Conservation (phyloP, 176 grass and related monocot species). For the Themeda triandra region DNA sequence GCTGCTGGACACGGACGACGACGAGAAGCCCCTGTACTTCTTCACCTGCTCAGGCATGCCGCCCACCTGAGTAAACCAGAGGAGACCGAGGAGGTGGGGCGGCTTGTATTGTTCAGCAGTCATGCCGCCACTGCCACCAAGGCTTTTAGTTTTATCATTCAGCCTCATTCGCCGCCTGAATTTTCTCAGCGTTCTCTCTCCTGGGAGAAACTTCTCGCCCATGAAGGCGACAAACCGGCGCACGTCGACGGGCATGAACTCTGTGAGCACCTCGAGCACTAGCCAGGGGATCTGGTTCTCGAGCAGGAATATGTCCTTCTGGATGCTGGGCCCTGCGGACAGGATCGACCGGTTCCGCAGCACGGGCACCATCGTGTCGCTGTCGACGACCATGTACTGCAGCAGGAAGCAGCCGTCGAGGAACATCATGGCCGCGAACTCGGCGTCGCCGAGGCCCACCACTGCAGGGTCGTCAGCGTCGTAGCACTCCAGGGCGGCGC, state of each 20-base stretch:
- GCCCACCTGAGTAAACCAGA: background rate
- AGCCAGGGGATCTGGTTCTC: slow-evolving; percentile 35
- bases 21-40: background rate
- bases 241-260: background rate
- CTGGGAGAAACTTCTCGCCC: background rate
- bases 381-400: background rate
- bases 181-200: too few relatives aligned
- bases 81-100: background rate
- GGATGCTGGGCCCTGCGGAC: background rate
- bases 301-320: slow-evolving; percentile 7
- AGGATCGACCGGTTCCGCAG: background rate
- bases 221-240: background rate
- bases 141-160: too few relatives aligned
- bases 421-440: background rate
- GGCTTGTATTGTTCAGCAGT: background rate
- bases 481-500: background rate
- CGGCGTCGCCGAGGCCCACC: fast-evolving
- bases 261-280: background rate
- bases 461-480: background rate
- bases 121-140: too few relatives aligned
- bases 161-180: too few relatives aligned
- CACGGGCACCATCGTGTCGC: background rate
- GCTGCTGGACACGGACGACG: background rate
- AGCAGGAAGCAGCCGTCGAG: slow-evolving; percentile 30
- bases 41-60: fast-evolving